phyloP scores from a whole-genome alignment of 495 filamentous ascomycete genomes.

The Lineolata rhizophorae region DNA sequence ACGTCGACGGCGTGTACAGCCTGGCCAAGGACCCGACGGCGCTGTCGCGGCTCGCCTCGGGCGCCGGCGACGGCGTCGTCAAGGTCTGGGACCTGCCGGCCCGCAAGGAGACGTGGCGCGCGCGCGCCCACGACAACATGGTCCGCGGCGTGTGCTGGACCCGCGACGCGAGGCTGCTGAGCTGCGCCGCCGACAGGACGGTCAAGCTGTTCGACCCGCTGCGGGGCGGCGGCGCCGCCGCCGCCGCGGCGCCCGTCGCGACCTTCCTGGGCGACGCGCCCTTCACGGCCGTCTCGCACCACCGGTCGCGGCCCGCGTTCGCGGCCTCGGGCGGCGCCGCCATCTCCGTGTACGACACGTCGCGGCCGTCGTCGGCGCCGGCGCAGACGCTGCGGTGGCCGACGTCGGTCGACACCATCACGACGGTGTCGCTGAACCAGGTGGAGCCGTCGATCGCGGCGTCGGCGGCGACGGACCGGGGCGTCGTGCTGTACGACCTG shows the following conservation, averaged over 20 bases:
- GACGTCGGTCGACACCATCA: conserved; percentile 79
- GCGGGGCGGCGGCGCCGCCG: conserved; percentile 26
- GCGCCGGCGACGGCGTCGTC: conserved; percentile 35
- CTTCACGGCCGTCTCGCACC: conserved; percentile 70
- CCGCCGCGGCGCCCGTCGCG: conserved; percentile 39
- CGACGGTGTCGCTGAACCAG: conserved; percentile 73
- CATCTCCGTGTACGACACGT: conserved; percentile 74
- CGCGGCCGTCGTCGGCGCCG: conserved; percentile 44
- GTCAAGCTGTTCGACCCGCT: conserved; percentile 89
- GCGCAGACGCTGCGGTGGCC: conserved; percentile 73
- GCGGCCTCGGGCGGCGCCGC: conserved; percentile 50
- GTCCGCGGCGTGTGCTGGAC: conserved; percentile 87
- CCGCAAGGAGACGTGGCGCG: conserved; percentile 58
- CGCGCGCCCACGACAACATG: conserved; percentile 65
- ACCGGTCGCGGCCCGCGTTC: conserved; percentile 48
- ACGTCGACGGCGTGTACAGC: conserved; percentile 67
- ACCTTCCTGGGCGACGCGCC: conserved; percentile 65
- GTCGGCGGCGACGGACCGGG: conserved; percentile 63
- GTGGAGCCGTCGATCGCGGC: conserved; percentile 78
- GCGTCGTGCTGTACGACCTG: conserved; percentile 71
- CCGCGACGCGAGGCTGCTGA: conserved; percentile 60
- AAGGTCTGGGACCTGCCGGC: conserved; percentile 85
- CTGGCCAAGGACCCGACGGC: conserved; percentile 22
- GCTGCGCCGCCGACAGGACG: conserved; percentile 67
- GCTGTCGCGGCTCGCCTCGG: conserved; percentile 18